phyloP scores from a whole-genome alignment of 2,329 filamentous ascomycete species.

The Camillea tinctor region DNA sequence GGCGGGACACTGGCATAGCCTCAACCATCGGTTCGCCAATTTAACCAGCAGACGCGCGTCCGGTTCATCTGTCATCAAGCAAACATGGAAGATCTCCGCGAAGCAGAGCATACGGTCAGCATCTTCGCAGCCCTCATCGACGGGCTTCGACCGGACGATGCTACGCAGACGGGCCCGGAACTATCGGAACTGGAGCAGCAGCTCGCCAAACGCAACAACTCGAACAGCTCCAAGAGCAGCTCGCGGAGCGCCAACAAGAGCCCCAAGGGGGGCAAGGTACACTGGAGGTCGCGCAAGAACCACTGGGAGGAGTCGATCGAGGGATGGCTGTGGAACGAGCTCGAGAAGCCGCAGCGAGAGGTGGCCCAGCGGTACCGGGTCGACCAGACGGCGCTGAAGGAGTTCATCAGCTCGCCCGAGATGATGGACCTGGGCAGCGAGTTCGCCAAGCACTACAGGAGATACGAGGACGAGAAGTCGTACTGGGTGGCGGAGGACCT shows the following conservation, averaged over 20 bases:
- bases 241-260: conserved; percentile 7
- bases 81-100: conserved; percentile 27
- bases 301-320: conserved; percentile 24
- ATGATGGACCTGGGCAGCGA: conserved; percentile 27
- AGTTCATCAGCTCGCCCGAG: conserved; percentile 24
- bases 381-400: conserved; percentile 25
- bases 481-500: conserved; percentile 27
- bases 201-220: conserved; percentile 15
- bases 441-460: conserved; percentile 22
- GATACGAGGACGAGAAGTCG: conserved; percentile 14
- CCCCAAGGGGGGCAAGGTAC: not conserved
- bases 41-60: not conserved
- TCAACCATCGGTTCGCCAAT: not conserved
- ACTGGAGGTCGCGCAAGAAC: conserved; percentile 11
- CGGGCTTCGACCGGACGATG: conserved; percentile 15
- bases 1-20: conserved; percentile 2
- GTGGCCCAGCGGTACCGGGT: conserved; percentile 21
- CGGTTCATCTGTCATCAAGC: not conserved
- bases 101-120: conserved; percentile 23
- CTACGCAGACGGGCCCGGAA: not conserved
- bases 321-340: conserved; percentile 23
- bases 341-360: conserved; percentile 18
- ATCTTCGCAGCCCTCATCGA: conserved; percentile 21
- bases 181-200: not conserved
- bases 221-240: conserved; percentile 13